phyloP scores from a whole-genome alignment of 2,329 filamentous ascomycete genomes.

The Elsinoe arachidis region DNA sequence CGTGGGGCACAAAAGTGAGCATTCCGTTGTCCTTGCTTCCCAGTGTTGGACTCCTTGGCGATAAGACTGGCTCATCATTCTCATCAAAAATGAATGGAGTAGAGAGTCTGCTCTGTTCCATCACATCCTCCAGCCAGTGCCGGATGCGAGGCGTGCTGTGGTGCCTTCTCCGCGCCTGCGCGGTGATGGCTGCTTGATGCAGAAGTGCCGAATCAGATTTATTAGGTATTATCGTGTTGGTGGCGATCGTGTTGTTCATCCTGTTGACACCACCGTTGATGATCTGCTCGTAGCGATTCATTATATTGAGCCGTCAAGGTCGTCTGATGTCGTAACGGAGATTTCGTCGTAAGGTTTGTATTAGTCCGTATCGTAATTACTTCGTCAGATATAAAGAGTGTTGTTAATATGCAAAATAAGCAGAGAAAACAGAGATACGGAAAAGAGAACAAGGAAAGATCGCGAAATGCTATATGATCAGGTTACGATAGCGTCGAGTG shows the following conservation, averaged over 20 bases:
- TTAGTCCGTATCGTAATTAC: neutral
- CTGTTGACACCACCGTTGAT: neutral
- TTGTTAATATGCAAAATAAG: neutral
- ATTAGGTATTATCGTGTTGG: conserved; percentile 1
- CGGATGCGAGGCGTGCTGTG: conserved; percentile 11
- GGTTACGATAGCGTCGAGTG: neutral
- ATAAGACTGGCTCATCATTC: conserved; percentile 5
- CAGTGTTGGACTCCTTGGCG: neutral
- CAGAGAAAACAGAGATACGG: neutral
- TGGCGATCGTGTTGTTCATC: neutral
- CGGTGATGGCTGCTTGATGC: conserved; percentile 6
- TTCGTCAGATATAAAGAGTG: neutral
- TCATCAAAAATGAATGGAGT: conserved; percentile 4
- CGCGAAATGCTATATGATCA: neutral
- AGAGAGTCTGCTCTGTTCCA: conserved; percentile 9
- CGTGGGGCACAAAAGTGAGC: neutral
- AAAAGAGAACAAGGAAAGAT: conserved; percentile 5
- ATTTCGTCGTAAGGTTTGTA: neutral
- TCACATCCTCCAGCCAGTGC: conserved; percentile 12
- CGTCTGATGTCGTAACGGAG: neutral
- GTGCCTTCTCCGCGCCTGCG: conserved; percentile 7
- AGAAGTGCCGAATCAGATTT: conserved; percentile 1
- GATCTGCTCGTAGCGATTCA: conserved; percentile 8
- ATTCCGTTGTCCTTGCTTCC: neutral
- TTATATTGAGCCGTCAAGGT: neutral